Base-by-base conservation (phyloP, 441 rosid genomes). In the Gossypium gossypioides region DNA sequence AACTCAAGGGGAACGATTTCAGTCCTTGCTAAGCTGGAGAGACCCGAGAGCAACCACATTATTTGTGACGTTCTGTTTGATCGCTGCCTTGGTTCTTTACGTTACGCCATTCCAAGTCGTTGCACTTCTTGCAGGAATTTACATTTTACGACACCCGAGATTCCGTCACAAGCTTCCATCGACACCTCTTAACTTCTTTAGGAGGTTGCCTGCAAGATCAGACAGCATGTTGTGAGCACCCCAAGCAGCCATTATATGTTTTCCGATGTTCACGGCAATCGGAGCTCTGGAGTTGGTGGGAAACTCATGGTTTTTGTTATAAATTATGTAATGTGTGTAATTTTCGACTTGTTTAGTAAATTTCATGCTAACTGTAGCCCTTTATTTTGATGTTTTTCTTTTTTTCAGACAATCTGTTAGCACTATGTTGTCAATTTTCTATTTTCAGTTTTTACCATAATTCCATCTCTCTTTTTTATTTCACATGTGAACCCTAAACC, bases 141-240 rank as follows among this genome's bases (percentile, higher is more conserved):
- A 32, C 5, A 46, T 16, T 44, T 4, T 61, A 34, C 19, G 66
- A 44, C 66, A 61, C 18, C 66, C 66, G 6, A 61, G 66, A n/a
- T 34, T 61, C 66, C 66, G 48, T 13, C 66, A 32, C 66, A 61
- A 32, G 16, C 66, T 61, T 32, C 66, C 66, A 32, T 32, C 66
- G 16, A 34, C 21, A 15, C 46, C 66, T 7, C 66, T 61, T 3
- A 61, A 61, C 66, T 32, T 61, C 5, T 61, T 61, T 32, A 61
- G 66, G 66, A 61, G 66, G 46, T 61, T 61, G 66, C 66, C 66
- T 6, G 66, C 66, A 15, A 61, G 66, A 61, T 61, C 66, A 6
- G 66, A 61, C 46, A 61, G 66, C 8, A 61, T 61, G 66, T 15
- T 61, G 32, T 60, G 44, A 60, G 66, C 66, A 60, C 44, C 13